Conservation (phyloP, 176 grass and related monocot species). For the Pontederia crassipes region DNA sequence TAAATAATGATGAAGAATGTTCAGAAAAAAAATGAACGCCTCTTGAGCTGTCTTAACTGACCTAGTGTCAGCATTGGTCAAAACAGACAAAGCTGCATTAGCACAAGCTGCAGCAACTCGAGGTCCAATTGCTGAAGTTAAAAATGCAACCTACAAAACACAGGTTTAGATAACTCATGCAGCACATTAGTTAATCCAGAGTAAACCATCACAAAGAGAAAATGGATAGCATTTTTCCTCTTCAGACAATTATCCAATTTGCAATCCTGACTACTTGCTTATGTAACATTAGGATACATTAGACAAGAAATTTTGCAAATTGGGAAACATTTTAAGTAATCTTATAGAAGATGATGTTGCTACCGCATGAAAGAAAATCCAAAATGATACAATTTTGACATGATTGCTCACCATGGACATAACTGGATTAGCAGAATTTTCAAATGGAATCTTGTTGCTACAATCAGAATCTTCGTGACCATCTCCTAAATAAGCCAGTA, state of each 20-base stretch:
- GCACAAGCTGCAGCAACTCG: slow-evolving; percentile 92
- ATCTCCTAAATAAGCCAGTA: slow-evolving; percentile 25
- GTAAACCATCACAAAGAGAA: no score
- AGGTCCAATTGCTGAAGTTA: slow-evolving; percentile 80
- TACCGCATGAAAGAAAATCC: not conserved
- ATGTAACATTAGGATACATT: not conserved
- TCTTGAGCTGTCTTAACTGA: slow-evolving; percentile 7
- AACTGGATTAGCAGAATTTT: slow-evolving; percentile 84
- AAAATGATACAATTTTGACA: not conserved
- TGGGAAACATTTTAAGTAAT: not conserved
- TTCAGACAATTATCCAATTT: no score
- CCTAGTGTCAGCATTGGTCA: slow-evolving; percentile 72
- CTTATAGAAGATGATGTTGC: not conserved
- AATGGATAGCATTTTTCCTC: no score
- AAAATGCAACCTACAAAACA: slow-evolving; percentile 65
- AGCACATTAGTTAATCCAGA: not conserved
- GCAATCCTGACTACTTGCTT: no score
- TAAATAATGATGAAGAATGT: no score
- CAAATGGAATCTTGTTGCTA: slow-evolving; percentile 67
- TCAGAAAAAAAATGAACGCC: no score
- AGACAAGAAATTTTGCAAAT: not conserved
- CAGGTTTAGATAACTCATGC: not conserved
- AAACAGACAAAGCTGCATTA: slow-evolving; percentile 57
- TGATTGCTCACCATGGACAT: slow-evolving; percentile 77
- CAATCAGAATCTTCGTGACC: slow-evolving; percentile 29